phyloP scores from a whole-genome alignment of 139 green algal genomes.

The Pycnococcus provasolii region DNA sequence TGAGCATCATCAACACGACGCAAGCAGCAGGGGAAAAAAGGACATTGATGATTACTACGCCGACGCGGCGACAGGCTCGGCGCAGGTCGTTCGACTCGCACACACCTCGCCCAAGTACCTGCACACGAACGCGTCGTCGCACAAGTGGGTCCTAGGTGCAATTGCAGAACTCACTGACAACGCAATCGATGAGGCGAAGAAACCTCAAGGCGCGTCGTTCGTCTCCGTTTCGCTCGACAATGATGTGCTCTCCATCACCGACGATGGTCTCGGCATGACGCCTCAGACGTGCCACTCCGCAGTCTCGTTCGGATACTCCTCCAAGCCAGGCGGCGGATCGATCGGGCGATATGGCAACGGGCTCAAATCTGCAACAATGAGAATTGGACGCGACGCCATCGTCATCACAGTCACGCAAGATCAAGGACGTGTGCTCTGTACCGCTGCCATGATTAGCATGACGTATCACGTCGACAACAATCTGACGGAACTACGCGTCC shows the following conservation, averaged over 20 bases:
- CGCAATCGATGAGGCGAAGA: conserved; percentile 32
- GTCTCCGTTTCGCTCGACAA: not conserved
- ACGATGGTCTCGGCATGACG: conserved; percentile 31
- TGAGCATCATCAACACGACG: too few relatives aligned
- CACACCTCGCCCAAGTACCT: conserved; percentile 33
- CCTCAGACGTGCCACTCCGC: conserved; percentile 26
- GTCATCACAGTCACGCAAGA: conserved; percentile 32
- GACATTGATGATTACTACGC: too few relatives aligned
- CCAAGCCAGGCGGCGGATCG: conserved; percentile 15
- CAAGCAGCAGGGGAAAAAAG: too few relatives aligned
- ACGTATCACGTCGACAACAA: not conserved
- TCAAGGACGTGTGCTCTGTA: not conserved
- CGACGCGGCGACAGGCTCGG: too few relatives aligned
- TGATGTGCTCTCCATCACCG: conserved; percentile 10
- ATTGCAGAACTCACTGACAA: conserved; percentile 48
- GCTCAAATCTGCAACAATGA: conserved; percentile 49
- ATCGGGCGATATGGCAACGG: conserved; percentile 45
- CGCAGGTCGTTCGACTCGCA: too few relatives aligned
- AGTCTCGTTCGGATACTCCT: conserved; percentile 30
- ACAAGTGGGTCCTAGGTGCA: conserved; percentile 44
- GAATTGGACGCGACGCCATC: conserved; percentile 39
- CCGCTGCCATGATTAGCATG: conserved; percentile 28
- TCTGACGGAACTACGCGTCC: conserved; percentile 11
- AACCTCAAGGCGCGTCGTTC: conserved; percentile 13
- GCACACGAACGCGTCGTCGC: conserved; percentile 43